Base-by-base conservation (phyloP, 768 basidiomycete species). In the Auricularia heimuer region DNA sequence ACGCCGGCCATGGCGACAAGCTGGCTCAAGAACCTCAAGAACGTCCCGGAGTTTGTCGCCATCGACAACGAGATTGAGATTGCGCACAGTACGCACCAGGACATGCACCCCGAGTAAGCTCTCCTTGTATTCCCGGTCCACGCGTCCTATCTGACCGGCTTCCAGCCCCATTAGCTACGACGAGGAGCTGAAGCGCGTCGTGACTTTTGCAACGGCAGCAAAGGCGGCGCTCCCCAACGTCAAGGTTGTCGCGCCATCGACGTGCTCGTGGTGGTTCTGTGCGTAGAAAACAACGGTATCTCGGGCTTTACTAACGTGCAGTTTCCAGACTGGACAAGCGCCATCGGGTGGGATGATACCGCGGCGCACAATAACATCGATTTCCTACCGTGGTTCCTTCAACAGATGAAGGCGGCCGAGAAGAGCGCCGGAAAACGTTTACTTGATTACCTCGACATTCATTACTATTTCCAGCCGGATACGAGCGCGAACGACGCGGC, bases 21-120 rank as follows among this genome's bases (percentile, higher is more conserved):
- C 34, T 83, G 82, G 82, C 76, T 84, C 4, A 69, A 74, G 10
- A 78, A 77, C 4, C 70, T 84, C 45, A 70, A 69, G 54, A 78
- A 83, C 74, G 82, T 82, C 69, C 83, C 83, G 1, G 73, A 71
- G 3, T 73, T 83, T 56, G 76, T 82, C 14, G 74, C 80, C 4
- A 75, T 84, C 64, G 83, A 84, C 69, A 84, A 84, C 69, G 83
- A 84, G 70, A 83, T 84, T 16, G 83, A 84, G 69, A 84, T 84
- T 63, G 80, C 83, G 14, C 73, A 73, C 62, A 79, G 69, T 66
- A 84, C 83, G 18, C 83, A 84, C 68, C 80, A 81, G 70, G 83
- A 84, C 67, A 84, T 84, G 81, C 83, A 84, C 69, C 82, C 83
- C 1, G 67, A 66, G 79, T 80, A 71, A 45, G 76, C 69, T 21